Conservation (phyloP, 176 grass and related monocot genomes). For the Avena sativa region DNA sequence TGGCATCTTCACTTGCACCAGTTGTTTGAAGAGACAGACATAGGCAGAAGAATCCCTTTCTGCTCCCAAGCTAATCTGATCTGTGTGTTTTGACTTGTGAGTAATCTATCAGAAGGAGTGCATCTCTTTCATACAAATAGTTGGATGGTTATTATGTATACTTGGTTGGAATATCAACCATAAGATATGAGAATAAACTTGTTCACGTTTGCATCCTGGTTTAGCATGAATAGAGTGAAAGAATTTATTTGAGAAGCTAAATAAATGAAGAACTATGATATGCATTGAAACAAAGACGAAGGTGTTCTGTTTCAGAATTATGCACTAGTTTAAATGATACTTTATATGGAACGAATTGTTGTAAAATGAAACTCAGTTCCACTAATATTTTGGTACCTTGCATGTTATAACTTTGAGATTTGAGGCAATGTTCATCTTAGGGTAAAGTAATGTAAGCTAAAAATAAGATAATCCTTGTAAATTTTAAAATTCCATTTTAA, state of each 20-base stretch:
- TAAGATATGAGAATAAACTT: not conserved
- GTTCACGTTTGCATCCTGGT: not conserved
- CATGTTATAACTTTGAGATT: not conserved
- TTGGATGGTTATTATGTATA: not conserved
- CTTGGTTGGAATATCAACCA: not conserved
- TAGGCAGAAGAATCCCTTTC: not conserved
- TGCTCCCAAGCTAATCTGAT: conserved; percentile 10
- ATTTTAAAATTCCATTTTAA: not conserved
- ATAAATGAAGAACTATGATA: not conserved
- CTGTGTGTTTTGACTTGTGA: conserved; percentile 1
- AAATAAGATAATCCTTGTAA: conserved; percentile 8
- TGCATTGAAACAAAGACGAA: not conserved
- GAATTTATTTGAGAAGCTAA: not conserved
- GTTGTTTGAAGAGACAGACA: not conserved
- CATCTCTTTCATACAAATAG: not conserved
- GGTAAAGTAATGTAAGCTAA: not conserved
- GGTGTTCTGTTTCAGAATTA: not conserved
- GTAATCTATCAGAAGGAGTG: conserved; percentile 13
- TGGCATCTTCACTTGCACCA: not conserved
- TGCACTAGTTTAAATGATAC: conserved; percentile 9
- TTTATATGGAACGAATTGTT: not conserved
- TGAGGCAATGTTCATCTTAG: not conserved
- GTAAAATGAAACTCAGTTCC: not conserved
- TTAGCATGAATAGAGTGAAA: not conserved
- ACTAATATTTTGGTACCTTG: not conserved